Evolutionary conservation across 2,329 filamentous ascomycete species (phyloP).

Genomic region (Macrophomina phaseolina): DNA sequence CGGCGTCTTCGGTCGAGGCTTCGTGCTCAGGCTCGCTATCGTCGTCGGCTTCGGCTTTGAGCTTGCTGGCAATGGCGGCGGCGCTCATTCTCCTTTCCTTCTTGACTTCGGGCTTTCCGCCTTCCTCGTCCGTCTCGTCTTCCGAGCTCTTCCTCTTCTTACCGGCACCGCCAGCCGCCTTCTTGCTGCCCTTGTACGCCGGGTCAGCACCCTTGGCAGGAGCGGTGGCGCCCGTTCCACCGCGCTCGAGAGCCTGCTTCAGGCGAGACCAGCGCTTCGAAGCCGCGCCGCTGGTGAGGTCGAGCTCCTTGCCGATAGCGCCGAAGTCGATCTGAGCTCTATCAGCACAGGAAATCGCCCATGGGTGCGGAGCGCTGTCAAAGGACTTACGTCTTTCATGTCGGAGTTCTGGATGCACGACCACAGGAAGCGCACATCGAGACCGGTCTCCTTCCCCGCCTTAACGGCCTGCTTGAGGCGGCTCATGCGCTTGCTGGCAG

Average conservation of each 20-base stretch:
- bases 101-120: background rate
- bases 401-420: conserved; percentile 13
- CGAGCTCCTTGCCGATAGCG: conserved; percentile 34
- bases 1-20: background rate
- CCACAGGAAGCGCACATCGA: conserved; percentile 20
- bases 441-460: conserved; percentile 26
- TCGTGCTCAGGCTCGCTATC: conserved; percentile 10
- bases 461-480: conserved; percentile 42
- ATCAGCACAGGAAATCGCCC: background rate
- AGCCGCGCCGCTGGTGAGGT: conserved; percentile 39
- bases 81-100: conserved; percentile 9
- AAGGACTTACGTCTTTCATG: background rate
- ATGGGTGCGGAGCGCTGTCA: background rate
- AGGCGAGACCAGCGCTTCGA: conserved; percentile 42
- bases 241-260: conserved; percentile 39
- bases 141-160: conserved; percentile 1
- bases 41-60: conserved; percentile 11
- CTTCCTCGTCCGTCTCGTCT: background rate
- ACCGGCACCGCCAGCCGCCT: background rate
- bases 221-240: conserved; percentile 24
- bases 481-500: conserved; percentile 41
- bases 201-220: conserved; percentile 1
- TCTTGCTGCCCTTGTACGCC: conserved; percentile 21
- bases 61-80: background rate
- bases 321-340: conserved; percentile 39